These are phyloP conservation scores for Trametopsis cervina DNA, from an alignment of 768 basidiomycete genomes.

Conservation along the genomic window DNA sequence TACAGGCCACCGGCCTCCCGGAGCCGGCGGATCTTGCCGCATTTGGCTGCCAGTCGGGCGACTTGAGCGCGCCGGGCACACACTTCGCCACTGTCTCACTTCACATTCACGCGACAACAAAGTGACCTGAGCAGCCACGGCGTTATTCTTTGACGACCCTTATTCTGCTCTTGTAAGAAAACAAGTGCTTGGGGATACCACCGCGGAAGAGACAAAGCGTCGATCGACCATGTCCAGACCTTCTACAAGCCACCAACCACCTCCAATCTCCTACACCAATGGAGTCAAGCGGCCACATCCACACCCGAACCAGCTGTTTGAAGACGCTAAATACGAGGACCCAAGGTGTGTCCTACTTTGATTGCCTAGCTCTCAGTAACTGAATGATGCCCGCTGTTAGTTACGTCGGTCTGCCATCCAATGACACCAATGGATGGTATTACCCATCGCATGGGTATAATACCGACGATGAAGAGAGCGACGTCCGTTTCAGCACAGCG, in stretches of 20 bases:
- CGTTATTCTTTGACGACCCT: constrained; percentile 14
- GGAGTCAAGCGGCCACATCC: constrained; percentile 10
- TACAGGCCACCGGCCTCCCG: too few relatives aligned
- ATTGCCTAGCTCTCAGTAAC: background rate
- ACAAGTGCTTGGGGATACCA: constrained; percentile 7
- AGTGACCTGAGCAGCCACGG: constrained; percentile 9
- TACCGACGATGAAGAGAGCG: constrained; percentile 54
- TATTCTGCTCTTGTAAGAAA: constrained; percentile 12
- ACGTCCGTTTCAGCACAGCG: constrained; percentile 33
- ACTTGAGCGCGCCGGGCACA: too few relatives aligned
- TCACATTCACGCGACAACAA: too few relatives aligned
- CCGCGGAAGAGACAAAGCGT: background rate
- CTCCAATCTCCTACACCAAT: constrained; percentile 6
- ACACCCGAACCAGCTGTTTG: constrained; percentile 11
- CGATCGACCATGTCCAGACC: constrained; percentile 13
- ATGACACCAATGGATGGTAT: constrained; percentile 77
- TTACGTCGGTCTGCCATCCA: constrained; percentile 29
- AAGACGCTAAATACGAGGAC: constrained; percentile 22
- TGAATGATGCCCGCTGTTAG: constrained; percentile 6
- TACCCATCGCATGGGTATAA: constrained; percentile 75
- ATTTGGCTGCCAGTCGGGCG: too few relatives aligned
- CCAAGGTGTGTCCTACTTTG: constrained; percentile 13
- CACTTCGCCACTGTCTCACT: too few relatives aligned
- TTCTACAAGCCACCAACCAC: constrained; percentile 14
- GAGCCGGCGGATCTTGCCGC: too few relatives aligned